A percentile compares a stretch with the other conserved stretches of the same genome.
Conservation (phyloP, 371 early-diverging fungal genomes). For the Conidiobolus incongruus region DNA sequence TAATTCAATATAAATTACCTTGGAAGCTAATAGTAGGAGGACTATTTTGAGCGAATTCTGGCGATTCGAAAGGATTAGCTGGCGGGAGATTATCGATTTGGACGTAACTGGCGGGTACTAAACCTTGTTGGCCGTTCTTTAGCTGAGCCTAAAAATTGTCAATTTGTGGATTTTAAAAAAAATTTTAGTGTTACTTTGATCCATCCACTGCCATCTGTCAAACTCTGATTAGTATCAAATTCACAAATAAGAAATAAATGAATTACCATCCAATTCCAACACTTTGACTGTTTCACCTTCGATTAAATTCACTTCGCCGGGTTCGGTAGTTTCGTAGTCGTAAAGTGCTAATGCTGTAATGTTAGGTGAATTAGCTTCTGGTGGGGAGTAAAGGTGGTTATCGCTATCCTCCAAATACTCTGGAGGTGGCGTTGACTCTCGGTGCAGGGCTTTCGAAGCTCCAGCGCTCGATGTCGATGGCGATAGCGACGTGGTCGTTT, state of each 20-base stretch:
- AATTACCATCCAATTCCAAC: conserved; percentile 1
- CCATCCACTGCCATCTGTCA: conserved; percentile 56
- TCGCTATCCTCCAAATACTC: too few relatives aligned
- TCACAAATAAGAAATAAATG: not conserved
- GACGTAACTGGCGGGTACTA: conserved; percentile 48
- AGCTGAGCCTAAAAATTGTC: conserved; percentile 1
- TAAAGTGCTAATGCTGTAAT: not conserved
- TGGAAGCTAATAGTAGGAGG: not conserved
- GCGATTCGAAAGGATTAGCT: not conserved
- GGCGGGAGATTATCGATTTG: conserved; percentile 10
- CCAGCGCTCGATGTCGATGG: not conserved
- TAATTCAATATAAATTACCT: not conserved
- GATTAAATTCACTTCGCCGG: not conserved
- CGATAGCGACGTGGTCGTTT: not conserved
- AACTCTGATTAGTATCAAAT: not conserved
- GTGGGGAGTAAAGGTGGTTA: not conserved
- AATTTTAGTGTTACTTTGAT: conserved; percentile 34
- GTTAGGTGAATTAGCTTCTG: not conserved
- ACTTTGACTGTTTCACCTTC: not conserved
- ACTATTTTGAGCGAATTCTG: not conserved
- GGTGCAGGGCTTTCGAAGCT: not conserved
- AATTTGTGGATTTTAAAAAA: not conserved
- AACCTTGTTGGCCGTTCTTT: conserved; percentile 21
- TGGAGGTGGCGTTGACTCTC: too few relatives aligned
- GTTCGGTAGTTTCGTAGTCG: not conserved